These are phyloP conservation scores for Trichosporon ovoides DNA, from an alignment of 1,284 basidiomycete species.

Conservation along the genomic window DNA sequence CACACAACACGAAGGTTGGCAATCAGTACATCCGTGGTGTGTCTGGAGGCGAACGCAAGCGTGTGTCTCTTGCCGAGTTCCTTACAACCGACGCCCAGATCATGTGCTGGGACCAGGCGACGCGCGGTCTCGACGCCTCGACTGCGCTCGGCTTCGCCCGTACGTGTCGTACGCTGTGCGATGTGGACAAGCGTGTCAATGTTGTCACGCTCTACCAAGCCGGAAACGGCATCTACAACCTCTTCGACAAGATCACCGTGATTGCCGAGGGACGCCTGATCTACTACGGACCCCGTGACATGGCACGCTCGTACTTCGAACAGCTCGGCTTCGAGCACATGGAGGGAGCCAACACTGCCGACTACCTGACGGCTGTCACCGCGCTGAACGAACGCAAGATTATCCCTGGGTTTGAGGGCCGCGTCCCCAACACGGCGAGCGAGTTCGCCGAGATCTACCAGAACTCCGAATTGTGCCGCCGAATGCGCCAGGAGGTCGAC, in stretches of 20 bases:
- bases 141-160: slow-evolving; percentile 76
- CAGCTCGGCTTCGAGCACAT: slow-evolving; percentile 62
- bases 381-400: slow-evolving; percentile 57
- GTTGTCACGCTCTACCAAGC: slow-evolving; percentile 18
- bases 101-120: slow-evolving; percentile 60
- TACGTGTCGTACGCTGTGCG: slow-evolving; percentile 68
- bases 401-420: slow-evolving; percentile 51
- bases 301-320: slow-evolving; percentile 74
- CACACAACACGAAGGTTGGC: slow-evolving; percentile 54
- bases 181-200: slow-evolving; percentile 64
- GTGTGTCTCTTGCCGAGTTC: slow-evolving; percentile 69
- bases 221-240: slow-evolving; percentile 52
- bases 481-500: slow-evolving; percentile 37
- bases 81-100: slow-evolving; percentile 59
- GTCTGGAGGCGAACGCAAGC: slow-evolving; percentile 63
- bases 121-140: slow-evolving; percentile 66
- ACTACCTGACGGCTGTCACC: slow-evolving; percentile 59
- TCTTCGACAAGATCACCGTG: slow-evolving; percentile 58
- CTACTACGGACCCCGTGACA: slow-evolving; percentile 67
- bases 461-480: slow-evolving; percentile 28
- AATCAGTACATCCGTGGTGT: slow-evolving; percentile 70
- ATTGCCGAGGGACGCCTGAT: slow-evolving; percentile 74
- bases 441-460: slow-evolving; percentile 53
- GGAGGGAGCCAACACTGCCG: slow-evolving; percentile 51
- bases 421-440: slow-evolving; percentile 56